Evolutionary conservation across 441 rosid species (phyloP).

Genomic region (Adansonia grandidieri): DNA sequence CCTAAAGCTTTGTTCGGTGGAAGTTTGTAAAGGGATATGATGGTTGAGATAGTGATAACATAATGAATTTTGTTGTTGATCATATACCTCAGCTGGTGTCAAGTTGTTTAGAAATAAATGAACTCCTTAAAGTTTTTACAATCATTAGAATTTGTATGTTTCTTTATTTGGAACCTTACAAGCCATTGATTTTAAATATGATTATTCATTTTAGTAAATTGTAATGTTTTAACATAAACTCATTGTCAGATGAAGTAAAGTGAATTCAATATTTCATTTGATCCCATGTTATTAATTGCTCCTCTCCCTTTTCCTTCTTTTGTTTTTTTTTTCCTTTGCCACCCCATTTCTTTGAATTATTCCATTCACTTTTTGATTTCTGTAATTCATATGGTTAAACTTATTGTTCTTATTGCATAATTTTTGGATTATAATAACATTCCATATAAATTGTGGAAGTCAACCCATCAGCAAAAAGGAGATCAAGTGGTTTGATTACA

Average conservation of each 20-base stretch:
- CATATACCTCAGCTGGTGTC: not conserved
- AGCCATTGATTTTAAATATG: not conserved
- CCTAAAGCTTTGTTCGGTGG: not conserved
- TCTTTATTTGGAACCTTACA: not conserved
- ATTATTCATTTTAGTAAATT: not conserved
- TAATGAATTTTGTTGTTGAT: not conserved
- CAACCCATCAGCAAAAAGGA: constrained; percentile 82
- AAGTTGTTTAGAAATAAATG: not conserved
- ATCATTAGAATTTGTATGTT: not conserved
- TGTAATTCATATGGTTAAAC: not conserved
- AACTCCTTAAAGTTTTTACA: not conserved
- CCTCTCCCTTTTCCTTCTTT: too few relatives aligned
- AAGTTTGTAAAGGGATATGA: not conserved
- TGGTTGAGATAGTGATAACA: not conserved
- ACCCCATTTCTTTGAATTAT: not conserved
- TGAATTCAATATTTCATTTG: not conserved
- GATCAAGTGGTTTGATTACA: constrained; percentile 92
- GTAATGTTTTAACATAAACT: too few relatives aligned
- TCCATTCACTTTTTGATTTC: not conserved
- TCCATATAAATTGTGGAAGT: constrained; percentile 94
- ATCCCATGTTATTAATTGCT: not conserved
- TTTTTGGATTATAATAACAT: constrained; percentile 82
- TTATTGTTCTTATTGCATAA: constrained; percentile 43
- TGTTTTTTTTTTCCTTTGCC: not conserved
- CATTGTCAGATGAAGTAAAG: not conserved